These are phyloP conservation scores for Chlamydomonas asymmetrica DNA, from an alignment of 139 green algal species.

Conservation along the genomic window DNA sequence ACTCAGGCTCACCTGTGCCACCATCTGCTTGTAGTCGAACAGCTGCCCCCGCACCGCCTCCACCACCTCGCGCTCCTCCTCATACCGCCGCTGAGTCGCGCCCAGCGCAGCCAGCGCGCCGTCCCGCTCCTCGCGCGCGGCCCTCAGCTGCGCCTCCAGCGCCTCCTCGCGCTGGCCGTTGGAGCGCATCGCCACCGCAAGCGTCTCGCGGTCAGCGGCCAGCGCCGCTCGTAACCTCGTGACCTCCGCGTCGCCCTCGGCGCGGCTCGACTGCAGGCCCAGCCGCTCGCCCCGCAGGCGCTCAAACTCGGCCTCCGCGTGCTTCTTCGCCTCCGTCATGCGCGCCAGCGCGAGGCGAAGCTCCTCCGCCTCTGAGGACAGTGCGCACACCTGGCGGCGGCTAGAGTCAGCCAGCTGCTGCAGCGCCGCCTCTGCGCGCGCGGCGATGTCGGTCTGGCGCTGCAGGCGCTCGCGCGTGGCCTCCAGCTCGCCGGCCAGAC, in stretches of 20 bases:
- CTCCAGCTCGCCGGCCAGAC: conserved; percentile 39
- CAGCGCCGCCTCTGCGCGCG: conserved; percentile 40
- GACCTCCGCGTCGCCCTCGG: conserved; percentile 17
- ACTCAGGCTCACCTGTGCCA: conserved; percentile 5
- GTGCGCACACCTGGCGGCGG: background rate
- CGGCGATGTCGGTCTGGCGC: conserved; percentile 30
- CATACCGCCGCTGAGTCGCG: conserved; percentile 22
- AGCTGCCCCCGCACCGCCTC: conserved; percentile 43
- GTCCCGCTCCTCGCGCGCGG: conserved; percentile 27
- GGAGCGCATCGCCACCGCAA: conserved; percentile 26
- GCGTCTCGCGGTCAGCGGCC: conserved; percentile 28
- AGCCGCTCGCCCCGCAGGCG: conserved; percentile 33
- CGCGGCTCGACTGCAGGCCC: conserved; percentile 5
- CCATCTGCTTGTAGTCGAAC: conserved; percentile 47
- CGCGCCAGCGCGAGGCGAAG: conserved; percentile 14
- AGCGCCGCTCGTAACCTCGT: conserved; percentile 6
- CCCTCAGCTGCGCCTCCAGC: conserved; percentile 13
- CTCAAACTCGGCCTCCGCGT: conserved; percentile 35
- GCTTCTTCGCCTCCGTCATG: conserved; percentile 4
- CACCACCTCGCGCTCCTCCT: conserved; percentile 44
- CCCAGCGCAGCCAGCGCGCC: conserved; percentile 27
- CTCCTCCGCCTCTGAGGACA: conserved; percentile 20
- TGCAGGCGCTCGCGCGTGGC: conserved; percentile 43
- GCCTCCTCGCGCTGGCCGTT: conserved; percentile 16
- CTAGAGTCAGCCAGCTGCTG: conserved; percentile 32